Percentiles rank a stretch among this genome's conserved stretches.
Evolutionary conservation across 2,329 filamentous ascomycete genomes (phyloP).

Genomic region (Diaporthe nobilis): DNA sequence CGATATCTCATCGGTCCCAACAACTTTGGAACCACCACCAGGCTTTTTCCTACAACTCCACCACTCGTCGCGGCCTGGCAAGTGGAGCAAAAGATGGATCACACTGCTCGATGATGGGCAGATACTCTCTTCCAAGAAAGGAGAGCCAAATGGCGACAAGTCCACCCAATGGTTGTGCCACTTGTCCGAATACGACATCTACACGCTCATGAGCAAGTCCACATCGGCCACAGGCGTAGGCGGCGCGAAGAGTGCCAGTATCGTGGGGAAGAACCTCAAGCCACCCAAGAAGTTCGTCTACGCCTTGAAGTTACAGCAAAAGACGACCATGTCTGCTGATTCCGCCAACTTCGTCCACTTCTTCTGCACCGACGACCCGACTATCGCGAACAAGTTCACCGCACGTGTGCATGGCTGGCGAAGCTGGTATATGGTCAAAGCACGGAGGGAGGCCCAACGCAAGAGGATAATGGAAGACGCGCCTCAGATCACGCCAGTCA

Average conservation of each 20-base stretch:
- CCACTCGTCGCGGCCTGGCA: conserved; percentile 84
- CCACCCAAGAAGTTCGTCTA: conserved; percentile 89
- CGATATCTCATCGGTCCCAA: conserved; percentile 74
- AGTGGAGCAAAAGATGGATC: conserved; percentile 90
- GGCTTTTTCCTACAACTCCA: conserved; percentile 81
- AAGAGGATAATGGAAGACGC: conserved; percentile 48
- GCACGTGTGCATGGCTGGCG: conserved; percentile 83
- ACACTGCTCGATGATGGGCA: conserved; percentile 82
- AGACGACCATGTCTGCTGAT: conserved; percentile 84
- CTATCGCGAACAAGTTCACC: conserved; percentile 78
- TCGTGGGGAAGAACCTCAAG: conserved; percentile 73
- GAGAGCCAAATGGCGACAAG: conserved; percentile 73
- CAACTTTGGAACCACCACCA: conserved; percentile 69
- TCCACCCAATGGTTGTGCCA: conserved; percentile 82
- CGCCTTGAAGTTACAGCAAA: conserved; percentile 93
- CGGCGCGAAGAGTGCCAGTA: conserved; percentile 62
- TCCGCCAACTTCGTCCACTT: conserved; percentile 93
- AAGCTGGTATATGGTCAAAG: conserved; percentile 88
- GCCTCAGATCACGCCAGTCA: conserved; percentile 49
- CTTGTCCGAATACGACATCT: conserved; percentile 93
- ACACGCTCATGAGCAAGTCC: conserved; percentile 71
- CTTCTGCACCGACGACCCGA: conserved; percentile 83
- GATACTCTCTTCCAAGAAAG: conserved; percentile 78
- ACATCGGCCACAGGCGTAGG: conserved; percentile 55
- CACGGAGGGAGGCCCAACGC: conserved; percentile 46